These are phyloP conservation scores for Talaromyces sp. DNA, from an alignment of 2,329 filamentous ascomycete genomes.

Conservation along the genomic window DNA sequence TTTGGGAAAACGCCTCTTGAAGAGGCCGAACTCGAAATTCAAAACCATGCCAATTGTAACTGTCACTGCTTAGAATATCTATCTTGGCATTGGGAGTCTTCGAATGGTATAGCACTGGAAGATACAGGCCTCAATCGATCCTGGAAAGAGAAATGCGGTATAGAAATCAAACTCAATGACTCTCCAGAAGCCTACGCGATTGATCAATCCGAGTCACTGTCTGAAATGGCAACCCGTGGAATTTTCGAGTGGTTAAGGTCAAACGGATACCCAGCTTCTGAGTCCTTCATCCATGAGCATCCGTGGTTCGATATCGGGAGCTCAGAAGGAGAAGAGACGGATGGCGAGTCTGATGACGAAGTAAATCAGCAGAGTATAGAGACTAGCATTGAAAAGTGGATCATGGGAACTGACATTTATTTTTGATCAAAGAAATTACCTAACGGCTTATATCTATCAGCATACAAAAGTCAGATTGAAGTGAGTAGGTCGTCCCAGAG, in stretches of 20 bases:
- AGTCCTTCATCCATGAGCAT: neutral
- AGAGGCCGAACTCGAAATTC: constrained; percentile 23
- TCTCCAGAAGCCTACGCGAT: neutral
- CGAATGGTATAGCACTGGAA: neutral
- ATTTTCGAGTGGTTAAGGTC: constrained; percentile 14
- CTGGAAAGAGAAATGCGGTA: neutral
- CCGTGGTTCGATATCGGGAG: constrained; percentile 7
- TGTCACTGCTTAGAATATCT: constrained; percentile 24
- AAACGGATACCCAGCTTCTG: neutral
- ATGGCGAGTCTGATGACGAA: neutral
- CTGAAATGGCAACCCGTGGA: neutral
- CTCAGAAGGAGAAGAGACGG: neutral
- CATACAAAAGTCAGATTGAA: no score
- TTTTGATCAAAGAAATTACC: neutral
- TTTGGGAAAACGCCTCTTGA: constrained; percentile 21
- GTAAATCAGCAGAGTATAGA: neutral
- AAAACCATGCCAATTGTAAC: constrained; percentile 22
- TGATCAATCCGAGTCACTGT: neutral
- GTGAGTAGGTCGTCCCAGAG: no score
- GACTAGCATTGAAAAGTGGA: neutral
- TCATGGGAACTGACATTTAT: neutral
- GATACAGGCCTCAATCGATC: neutral
- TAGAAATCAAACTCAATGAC: neutral
- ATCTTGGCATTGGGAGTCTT: constrained; percentile 24
- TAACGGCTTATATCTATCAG: neutral